Evolutionary conservation across 1,284 basidiomycete species (phyloP), one percentile per base, ranked within the genome.

Genomic region (Crocinoboletus sp.): DNA sequence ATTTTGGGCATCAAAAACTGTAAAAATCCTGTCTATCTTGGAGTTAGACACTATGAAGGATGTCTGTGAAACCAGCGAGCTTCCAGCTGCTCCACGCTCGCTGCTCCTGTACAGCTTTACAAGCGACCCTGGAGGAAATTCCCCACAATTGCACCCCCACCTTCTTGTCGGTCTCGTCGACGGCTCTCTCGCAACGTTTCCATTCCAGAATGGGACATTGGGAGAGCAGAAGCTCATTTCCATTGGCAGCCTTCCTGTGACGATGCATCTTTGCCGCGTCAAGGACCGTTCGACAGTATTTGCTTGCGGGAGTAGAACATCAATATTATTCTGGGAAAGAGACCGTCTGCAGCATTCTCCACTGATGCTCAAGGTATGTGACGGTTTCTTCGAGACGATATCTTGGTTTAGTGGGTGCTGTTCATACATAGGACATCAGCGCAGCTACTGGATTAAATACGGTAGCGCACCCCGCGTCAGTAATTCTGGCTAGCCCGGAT

Each of bases 101-200:
- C 57, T 92, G 15, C 63, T 89, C n/a, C 61, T 91, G 36, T 73
- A 80, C 56, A 78, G 79, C 49, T 89, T 92, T 59, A 74, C 65
- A 7, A 54, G 52, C 12, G 66, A 65, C 31, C 33, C 58, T 10
- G 65, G 51, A 38, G 46, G 63, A 13, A 68, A 69, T 45, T 66
- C 62, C 31, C 42, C 59, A 11, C 64, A 74, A 36, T 61, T 53
- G 48, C 66, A 68, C 43, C 71, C 78, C 0, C 77, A 84, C 51
- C 71, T 97, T 5, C 69, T 97, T 16, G 80, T 82, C 8, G 94
- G 93, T 1, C 69, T 94, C 5, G 80, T 78, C 5, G 82, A 96
- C 61, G 94, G 94, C 1, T 78, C 79, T 4, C 71, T 95, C n/a
- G 73, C 81, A 3, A 72, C 78, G 5, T 84, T 82, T 52, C 51